A percentile compares a stretch with the other conserved stretches of the same genome.
phyloP scores from a whole-genome alignment of 192 early-diverging fungal genomes.

The Phlyctochytrium arcticum region DNA sequence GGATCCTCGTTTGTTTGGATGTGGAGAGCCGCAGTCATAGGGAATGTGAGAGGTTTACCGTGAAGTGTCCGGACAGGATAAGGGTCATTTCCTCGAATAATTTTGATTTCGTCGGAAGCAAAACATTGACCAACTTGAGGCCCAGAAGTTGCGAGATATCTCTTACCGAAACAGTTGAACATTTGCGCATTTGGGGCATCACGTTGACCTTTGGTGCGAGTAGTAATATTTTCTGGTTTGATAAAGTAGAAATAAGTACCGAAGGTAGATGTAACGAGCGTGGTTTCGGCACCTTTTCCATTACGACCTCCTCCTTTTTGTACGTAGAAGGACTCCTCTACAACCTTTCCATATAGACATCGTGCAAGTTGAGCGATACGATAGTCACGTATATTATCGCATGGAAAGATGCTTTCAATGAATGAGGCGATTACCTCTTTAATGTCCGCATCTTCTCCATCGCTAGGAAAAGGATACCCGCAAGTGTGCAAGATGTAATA shows the following conservation, averaged over 20 bases:
- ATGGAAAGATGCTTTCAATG: constrained; percentile 4
- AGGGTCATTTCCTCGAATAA: not conserved
- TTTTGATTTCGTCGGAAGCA: constrained; percentile 1
- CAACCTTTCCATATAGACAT: not conserved
- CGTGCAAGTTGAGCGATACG: not conserved
- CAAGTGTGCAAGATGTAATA: constrained; percentile 6
- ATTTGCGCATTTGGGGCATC: constrained; percentile 10
- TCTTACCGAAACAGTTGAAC: constrained; percentile 2
- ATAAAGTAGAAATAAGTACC: not conserved
- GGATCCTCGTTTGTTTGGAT: constrained; percentile 14
- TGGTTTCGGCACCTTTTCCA: constrained; percentile 17
- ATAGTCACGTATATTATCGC: not conserved
- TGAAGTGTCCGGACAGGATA: constrained; percentile 7
- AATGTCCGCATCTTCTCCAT: not conserved
- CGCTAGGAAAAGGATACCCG: constrained; percentile 9
- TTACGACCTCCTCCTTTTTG: constrained; percentile 10
- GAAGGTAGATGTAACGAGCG: not conserved
- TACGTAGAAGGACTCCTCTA: constrained; percentile 7
- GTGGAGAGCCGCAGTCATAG: not conserved
- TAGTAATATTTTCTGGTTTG: constrained; percentile 1
- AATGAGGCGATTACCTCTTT: not conserved
- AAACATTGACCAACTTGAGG: not conserved
- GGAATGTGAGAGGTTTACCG: constrained; percentile 14
- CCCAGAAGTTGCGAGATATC: constrained; percentile 3
- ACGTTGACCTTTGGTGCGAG: not conserved